These are phyloP conservation scores for Ilyonectria sp. DNA, from an alignment of 2,329 filamentous ascomycete genomes.

Conservation along the genomic window DNA sequence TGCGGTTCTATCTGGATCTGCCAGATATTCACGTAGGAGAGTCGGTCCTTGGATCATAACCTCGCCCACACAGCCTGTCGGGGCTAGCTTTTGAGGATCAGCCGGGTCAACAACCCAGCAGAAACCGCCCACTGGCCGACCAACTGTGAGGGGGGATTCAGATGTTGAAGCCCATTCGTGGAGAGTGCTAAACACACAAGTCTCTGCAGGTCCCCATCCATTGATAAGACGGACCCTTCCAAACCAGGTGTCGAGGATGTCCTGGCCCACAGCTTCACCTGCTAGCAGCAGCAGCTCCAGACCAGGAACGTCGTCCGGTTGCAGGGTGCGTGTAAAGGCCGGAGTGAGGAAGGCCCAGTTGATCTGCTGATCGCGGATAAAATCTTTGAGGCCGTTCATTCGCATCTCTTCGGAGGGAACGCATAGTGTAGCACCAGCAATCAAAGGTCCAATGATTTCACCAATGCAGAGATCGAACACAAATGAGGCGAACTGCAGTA, in stretches of 20 bases:
- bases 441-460: constrained; percentile 37
- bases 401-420: constrained; percentile 45
- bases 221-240: constrained; percentile 39
- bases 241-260: constrained; percentile 38
- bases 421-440: constrained; percentile 41
- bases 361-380: constrained; percentile 34
- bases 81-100: constrained; percentile 36
- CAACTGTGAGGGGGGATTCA: constrained; percentile 31
- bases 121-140: constrained; percentile 11
- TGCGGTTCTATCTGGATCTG: constrained; percentile 38
- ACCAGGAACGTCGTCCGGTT: constrained; percentile 35
- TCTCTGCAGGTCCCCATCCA: constrained; percentile 45
- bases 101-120: constrained; percentile 40
- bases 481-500: constrained; percentile 45
- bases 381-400: constrained; percentile 21
- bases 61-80: constrained; percentile 39
- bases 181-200: constrained; percentile 30
- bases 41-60: constrained; percentile 41
- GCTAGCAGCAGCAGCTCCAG: constrained; percentile 36
- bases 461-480: constrained; percentile 43
- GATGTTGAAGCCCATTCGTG: constrained; percentile 7
- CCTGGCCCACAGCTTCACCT: constrained; percentile 38
- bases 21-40: constrained; percentile 44
- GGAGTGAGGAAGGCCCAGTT: constrained; percentile 47
- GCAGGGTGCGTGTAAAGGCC: constrained; percentile 40